These are phyloP conservation scores for Galium porrigens DNA, from an alignment of 305 asterid species.

Conservation along the genomic window DNA sequence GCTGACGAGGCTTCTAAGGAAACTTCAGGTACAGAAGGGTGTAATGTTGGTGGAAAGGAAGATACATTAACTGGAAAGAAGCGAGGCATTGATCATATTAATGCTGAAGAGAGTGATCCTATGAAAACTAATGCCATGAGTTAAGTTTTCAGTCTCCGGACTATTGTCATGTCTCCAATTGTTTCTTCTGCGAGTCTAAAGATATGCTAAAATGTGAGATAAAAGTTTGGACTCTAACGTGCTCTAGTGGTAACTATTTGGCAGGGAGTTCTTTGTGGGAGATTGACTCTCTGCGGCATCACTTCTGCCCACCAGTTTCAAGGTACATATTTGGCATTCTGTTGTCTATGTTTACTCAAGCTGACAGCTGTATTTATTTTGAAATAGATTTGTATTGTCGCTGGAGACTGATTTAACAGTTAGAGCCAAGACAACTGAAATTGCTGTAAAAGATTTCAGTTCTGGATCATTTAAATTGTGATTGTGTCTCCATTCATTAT, in stretches of 20 bases:
- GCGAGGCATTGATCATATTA: conserved; percentile 62
- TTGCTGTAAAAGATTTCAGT: conserved; percentile 67
- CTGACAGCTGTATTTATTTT: not conserved
- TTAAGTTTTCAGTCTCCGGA: conserved; percentile 25
- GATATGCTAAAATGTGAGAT: not conserved
- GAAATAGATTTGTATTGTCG: conserved; percentile 51
- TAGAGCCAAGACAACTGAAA: conserved; percentile 56
- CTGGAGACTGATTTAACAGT: conserved; percentile 66
- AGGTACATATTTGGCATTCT: conserved; percentile 28
- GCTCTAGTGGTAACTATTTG: conserved; percentile 15
- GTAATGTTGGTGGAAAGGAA: conserved; percentile 17
- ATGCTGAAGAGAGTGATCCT: conserved; percentile 57
- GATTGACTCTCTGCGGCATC: conserved; percentile 66
- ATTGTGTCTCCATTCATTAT: not conserved
- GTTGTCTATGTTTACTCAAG: not conserved
- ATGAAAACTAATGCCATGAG: conserved; percentile 56
- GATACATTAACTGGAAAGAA: conserved; percentile 20
- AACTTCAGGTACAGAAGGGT: conserved; percentile 26
- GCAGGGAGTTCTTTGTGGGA: conserved; percentile 95
- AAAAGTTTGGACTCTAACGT: not conserved
- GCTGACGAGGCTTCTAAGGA: conserved; percentile 26
- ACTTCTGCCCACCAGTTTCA: conserved; percentile 74
- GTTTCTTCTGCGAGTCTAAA: not conserved
- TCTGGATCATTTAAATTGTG: conserved; percentile 40
- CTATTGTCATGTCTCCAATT: not conserved